A percentile compares a stretch with the other conserved stretches of the same genome.
Evolutionary conservation across 345 rosid species (phyloP).

Genomic region (Lepidium africanum): DNA sequence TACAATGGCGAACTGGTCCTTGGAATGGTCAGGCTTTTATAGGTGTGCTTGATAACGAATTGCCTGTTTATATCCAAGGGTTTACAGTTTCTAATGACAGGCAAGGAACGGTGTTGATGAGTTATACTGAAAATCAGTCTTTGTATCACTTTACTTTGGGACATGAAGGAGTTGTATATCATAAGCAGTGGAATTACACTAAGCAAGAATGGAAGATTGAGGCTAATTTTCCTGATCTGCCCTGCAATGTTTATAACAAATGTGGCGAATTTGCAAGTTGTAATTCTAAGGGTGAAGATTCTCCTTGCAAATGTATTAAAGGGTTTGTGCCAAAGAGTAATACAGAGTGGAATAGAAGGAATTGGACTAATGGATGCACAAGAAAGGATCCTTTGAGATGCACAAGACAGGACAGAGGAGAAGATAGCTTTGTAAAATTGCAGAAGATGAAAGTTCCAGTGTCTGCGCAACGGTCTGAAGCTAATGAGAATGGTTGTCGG

Average conservation of each 20-base stretch:
- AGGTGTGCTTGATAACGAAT: conserved; percentile 25
- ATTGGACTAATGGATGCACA: conserved; percentile 45
- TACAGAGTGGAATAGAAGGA: conserved; percentile 34
- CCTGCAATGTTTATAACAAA: conserved; percentile 38
- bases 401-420: conserved; percentile 7
- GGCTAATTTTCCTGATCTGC: neutral
- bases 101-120: conserved; percentile 15
- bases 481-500: conserved; percentile 24
- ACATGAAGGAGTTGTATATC: conserved; percentile 25
- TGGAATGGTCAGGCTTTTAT: conserved; percentile 48
- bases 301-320: conserved; percentile 44
- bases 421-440: conserved; percentile 37
- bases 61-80: conserved; percentile 29
- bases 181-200: conserved; percentile 4
- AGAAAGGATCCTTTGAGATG: conserved; percentile 34
- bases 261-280: conserved; percentile 50
- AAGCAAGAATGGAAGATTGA: neutral
- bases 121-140: neutral
- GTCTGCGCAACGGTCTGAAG: conserved; percentile 13
- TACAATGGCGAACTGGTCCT: conserved; percentile 46
- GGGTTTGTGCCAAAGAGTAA: conserved; percentile 42
- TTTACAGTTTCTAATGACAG: conserved; percentile 5
- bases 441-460: conserved; percentile 38
- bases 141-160: conserved; percentile 8
- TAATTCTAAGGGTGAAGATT: neutral